These are phyloP conservation scores for Diaporthe ampelina DNA, from an alignment of 2,329 filamentous ascomycete genomes.

Conservation along the genomic window DNA sequence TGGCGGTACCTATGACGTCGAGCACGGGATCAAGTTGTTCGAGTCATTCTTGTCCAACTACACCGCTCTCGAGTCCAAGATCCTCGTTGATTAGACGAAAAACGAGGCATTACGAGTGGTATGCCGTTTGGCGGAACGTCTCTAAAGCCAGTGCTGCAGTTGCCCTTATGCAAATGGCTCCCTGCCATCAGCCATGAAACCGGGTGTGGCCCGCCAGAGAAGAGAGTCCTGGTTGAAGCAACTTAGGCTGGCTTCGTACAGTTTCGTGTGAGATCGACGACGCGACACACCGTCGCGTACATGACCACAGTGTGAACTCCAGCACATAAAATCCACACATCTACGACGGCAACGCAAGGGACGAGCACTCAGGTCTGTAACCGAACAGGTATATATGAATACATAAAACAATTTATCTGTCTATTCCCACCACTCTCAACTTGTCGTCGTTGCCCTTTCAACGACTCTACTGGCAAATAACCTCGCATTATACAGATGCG, in stretches of 20 bases:
- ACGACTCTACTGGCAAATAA: not conserved
- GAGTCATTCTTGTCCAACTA: slow-evolving; percentile 89
- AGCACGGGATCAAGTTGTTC: slow-evolving; percentile 88
- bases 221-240: not conserved
- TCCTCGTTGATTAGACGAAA: slow-evolving; percentile 79
- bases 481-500: not conserved
- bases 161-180: not conserved
- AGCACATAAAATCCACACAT: not conserved
- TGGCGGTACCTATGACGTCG: slow-evolving; percentile 88
- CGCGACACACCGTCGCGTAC: not conserved
- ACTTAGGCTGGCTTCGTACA: not conserved
- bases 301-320: not conserved
- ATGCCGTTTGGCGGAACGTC: not conserved
- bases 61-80: slow-evolving; percentile 84
- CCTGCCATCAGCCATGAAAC: not conserved
- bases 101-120: not conserved
- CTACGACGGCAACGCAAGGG: not conserved
- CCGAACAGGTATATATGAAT: no score
- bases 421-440: no score
- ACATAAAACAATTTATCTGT: not conserved
- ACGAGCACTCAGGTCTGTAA: not conserved
- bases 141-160: not conserved
- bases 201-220: not conserved
- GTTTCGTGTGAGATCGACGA: no score
- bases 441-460: no score